These are phyloP conservation scores for Amauroascus verrucosus DNA, from an alignment of 2,329 filamentous ascomycete genomes.

Conservation along the genomic window DNA sequence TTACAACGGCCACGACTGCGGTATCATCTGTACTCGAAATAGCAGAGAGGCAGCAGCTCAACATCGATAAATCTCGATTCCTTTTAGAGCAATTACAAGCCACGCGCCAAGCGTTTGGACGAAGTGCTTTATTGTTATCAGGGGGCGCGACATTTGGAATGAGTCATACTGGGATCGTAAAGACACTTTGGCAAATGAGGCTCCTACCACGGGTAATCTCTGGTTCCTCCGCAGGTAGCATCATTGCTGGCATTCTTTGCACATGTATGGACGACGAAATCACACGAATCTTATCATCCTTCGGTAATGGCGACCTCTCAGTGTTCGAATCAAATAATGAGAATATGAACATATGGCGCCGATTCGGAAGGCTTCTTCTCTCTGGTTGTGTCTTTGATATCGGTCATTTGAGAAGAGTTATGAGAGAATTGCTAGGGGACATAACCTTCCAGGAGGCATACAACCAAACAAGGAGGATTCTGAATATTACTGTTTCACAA, in stretches of 20 bases:
- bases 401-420: conserved; percentile 65
- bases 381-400: conserved; percentile 79
- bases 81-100: conserved; percentile 60
- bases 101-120: conserved; percentile 70
- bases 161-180: conserved; percentile 82
- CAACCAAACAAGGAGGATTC: conserved; percentile 80
- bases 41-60: conserved; percentile 42
- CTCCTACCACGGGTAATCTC: conserved; percentile 79
- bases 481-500: conserved; percentile 89
- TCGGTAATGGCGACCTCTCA: conserved; percentile 67
- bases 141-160: conserved; percentile 85
- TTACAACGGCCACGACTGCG: conserved; percentile 64
- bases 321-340: conserved; percentile 61
- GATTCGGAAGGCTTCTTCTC: conserved; percentile 64
- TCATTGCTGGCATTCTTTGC: conserved; percentile 72
- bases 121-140: conserved; percentile 70
- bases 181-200: conserved; percentile 62
- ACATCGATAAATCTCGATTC: conserved; percentile 48
- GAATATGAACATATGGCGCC: conserved; percentile 55
- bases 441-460: conserved; percentile 94
- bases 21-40: conserved; percentile 60
- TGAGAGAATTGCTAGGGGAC: conserved; percentile 70
- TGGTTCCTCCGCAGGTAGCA: conserved; percentile 76
- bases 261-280: conserved; percentile 69
- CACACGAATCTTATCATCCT: conserved; percentile 55